Percentiles rank a stretch among this genome's conserved stretches.
Conservation (phyloP, 1,284 basidiomycete genomes). For the Ustilago nuda region DNA sequence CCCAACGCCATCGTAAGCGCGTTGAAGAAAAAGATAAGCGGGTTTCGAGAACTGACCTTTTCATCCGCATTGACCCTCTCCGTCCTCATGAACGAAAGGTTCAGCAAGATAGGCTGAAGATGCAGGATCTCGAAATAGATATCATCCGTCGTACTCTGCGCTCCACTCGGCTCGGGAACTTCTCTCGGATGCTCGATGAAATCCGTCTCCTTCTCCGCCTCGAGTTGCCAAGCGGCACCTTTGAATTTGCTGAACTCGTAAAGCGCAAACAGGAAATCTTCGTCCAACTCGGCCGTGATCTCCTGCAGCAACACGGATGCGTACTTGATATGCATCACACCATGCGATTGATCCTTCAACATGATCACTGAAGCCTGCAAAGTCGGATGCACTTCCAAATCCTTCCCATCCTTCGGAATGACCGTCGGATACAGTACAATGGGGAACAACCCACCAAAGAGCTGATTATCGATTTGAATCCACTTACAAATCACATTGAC, state of each 20-base stretch:
- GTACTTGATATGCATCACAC: constrained; percentile 96
- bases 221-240: constrained; percentile 71
- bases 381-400: constrained; percentile 85
- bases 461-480: constrained; percentile 91
- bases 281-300: constrained; percentile 93
- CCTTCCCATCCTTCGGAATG: constrained; percentile 82
- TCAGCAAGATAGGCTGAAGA: constrained; percentile 91
- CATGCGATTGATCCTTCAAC: constrained; percentile 87
- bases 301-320: constrained; percentile 94
- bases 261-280: constrained; percentile 93
- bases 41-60: constrained; percentile 74
- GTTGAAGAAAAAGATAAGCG: constrained; percentile 91
- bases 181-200: constrained; percentile 81
- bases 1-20: constrained; percentile 96
- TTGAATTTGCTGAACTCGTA: constrained; percentile 92
- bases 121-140: constrained; percentile 98
- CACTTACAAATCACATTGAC: constrained; percentile 85
- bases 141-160: constrained; percentile 72
- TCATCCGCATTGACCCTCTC: constrained; percentile 92
- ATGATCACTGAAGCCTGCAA: constrained; percentile 88
- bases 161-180: constrained; percentile 81
- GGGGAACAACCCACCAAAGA: constrained; percentile 94
- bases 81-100: constrained; percentile 96
- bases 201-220: constrained; percentile 67
- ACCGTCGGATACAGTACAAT: constrained; percentile 96